Evolutionary conservation across 306 rosid species (phyloP).

Genomic region (Leucaena leucocephala): DNA sequence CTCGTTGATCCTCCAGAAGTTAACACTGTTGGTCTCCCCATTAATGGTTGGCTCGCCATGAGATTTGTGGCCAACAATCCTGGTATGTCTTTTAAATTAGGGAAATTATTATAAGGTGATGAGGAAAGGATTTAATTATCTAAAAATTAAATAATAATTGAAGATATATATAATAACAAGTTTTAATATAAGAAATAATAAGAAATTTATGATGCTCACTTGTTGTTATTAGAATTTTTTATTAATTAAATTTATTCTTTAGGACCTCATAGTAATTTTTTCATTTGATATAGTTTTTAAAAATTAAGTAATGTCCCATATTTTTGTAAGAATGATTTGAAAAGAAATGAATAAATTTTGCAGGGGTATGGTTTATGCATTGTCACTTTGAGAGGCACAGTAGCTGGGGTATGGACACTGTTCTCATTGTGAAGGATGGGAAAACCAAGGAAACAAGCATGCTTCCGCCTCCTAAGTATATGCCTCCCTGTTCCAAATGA

Average conservation of each 20-base stretch:
- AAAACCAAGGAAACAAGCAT: slow-evolving; percentile 28
- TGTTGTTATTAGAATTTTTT: no score
- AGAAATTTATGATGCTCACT: no score
- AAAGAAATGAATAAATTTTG: neutral
- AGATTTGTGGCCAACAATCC: slow-evolving; percentile 48
- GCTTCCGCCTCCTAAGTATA: slow-evolving; percentile 25
- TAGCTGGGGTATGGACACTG: slow-evolving; percentile 43
- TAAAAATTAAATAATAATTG: no score
- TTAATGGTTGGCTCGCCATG: slow-evolving; percentile 49
- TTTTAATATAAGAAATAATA: no score
- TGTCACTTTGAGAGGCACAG: slow-evolving; percentile 30
- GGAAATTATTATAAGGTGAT: no score
- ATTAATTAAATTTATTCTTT: no score
- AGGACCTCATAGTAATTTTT: no score
- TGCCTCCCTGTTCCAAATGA: slow-evolving; percentile 14
- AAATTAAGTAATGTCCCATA: no score
- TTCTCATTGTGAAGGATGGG: slow-evolving; percentile 42
- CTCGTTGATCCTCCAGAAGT: slow-evolving; percentile 51
- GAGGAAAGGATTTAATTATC: no score
- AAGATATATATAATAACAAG: no score
- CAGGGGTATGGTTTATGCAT: slow-evolving; percentile 19
- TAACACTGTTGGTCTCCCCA: slow-evolving; percentile 45
- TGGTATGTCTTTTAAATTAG: slow-evolving; percentile 12
- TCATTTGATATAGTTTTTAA: no score
- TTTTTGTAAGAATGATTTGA: no score